Percentiles rank a stretch among this genome's conserved stretches.
Conservation (phyloP, 192 early-diverging fungal species). For the Polychytrium aggregatum region DNA sequence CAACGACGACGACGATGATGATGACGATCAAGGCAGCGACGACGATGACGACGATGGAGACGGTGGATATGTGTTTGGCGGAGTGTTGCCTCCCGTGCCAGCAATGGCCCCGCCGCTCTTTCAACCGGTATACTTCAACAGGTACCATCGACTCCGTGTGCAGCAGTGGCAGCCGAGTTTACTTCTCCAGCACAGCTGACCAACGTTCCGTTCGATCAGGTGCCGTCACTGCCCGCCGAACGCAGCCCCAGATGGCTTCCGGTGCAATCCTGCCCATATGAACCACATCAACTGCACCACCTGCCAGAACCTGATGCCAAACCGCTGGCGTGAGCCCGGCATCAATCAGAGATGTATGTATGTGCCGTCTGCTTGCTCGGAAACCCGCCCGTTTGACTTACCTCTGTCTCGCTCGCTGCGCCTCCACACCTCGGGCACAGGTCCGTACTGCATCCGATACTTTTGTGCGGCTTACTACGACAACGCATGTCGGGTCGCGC, state of each 20-base stretch:
- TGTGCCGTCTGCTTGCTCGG: no score
- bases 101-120: slow-evolving; percentile 7
- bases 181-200: not conserved
- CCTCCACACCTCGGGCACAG: no score
- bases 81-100: slow-evolving; percentile 1
- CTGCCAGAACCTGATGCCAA: no score
- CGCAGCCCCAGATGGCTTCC: not conserved
- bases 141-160: not conserved
- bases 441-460: no score
- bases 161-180: not conserved
- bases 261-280: no score
- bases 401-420: no score
- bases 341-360: no score
- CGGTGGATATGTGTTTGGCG: not conserved
- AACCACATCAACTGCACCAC: no score
- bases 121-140: not conserved
- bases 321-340: no score
- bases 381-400: no score
- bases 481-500: no score
- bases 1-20: slow-evolving; percentile 9
- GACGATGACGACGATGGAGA: slow-evolving; percentile 12
- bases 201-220: not conserved
- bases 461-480: no score
- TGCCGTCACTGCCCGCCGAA: not conserved
- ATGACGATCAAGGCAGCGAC: slow-evolving; percentile 11